phyloP scores from a whole-genome alignment of 164 flowering plant genomes.

The Macadamia tetraphylla region DNA sequence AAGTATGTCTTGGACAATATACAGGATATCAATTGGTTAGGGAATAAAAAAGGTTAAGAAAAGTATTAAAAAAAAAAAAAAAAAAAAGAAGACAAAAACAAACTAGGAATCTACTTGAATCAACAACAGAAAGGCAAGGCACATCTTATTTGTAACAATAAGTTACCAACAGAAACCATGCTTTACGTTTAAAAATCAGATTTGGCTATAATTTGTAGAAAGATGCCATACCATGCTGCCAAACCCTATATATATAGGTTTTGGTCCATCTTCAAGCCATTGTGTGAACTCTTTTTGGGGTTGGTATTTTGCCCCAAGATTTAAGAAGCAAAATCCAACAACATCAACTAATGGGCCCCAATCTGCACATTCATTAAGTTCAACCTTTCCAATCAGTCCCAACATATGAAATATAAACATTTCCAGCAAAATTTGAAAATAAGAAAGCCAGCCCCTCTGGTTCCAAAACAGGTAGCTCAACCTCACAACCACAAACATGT shows the following conservation, averaged over 20 bases:
- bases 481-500: too few species aligned
- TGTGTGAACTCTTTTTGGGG: constrained; percentile 53
- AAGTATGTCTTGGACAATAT: neutral
- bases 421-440: neutral
- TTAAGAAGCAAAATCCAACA: constrained; percentile 92
- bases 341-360: constrained; percentile 90
- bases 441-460: neutral
- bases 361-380: constrained; percentile 44
- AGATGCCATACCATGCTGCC: constrained; percentile 87
- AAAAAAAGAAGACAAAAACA: neutral
- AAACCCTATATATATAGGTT: constrained; percentile 88
- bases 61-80: too few species aligned
- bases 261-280: constrained; percentile 64
- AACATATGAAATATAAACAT: neutral
- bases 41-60: too few species aligned
- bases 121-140: too few species aligned
- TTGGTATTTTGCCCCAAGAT: constrained; percentile 64
- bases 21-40: neutral
- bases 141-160: neutral
- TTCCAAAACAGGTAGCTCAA: too few species aligned
- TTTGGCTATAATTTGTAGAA: neutral
- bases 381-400: neutral
- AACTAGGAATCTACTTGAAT: neutral
- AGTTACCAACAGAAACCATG: neutral
- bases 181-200: neutral